phyloP scores from a whole-genome alignment of 495 filamentous ascomycete species.

The Talaromyces thailandensis region DNA sequence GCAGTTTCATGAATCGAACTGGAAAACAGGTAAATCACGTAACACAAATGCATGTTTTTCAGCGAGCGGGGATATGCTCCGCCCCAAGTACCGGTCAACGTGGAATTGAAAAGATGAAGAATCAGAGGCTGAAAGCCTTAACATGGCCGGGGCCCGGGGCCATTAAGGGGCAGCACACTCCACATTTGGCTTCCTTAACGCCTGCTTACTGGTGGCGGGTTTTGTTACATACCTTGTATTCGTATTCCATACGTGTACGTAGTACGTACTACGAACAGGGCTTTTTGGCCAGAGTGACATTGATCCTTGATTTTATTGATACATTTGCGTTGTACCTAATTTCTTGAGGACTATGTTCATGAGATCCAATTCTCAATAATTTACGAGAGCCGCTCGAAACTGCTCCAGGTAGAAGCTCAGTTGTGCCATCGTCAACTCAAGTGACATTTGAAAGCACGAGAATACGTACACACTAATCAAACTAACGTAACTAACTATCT shows the following conservation, averaged over 20 bases:
- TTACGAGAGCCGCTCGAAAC: too few relatives aligned
- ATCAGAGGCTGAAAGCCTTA: background rate
- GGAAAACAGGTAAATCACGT: background rate
- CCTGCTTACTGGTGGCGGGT: background rate
- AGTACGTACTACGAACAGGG: too few relatives aligned
- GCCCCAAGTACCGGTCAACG: background rate
- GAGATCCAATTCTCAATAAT: background rate
- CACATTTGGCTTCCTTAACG: background rate
- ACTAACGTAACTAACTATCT: background rate
- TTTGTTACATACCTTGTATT: background rate
- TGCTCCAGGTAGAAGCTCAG: too few relatives aligned
- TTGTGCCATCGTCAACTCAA: too few relatives aligned
- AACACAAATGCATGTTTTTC: background rate
- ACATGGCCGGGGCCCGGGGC: too few relatives aligned
- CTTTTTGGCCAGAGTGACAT: background rate
- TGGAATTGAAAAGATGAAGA: background rate
- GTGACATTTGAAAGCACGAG: background rate
- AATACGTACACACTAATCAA: background rate
- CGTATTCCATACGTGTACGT: background rate
- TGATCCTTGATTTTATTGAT: background rate
- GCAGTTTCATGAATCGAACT: background rate
- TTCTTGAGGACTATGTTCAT: background rate
- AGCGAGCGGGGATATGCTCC: background rate
- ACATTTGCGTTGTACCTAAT: background rate
- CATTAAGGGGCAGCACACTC: background rate